Percentiles rank a stretch among this genome's conserved stretches.
phyloP scores from a whole-genome alignment of 2,329 filamentous ascomycete species.

The Fusarium lateritium region DNA sequence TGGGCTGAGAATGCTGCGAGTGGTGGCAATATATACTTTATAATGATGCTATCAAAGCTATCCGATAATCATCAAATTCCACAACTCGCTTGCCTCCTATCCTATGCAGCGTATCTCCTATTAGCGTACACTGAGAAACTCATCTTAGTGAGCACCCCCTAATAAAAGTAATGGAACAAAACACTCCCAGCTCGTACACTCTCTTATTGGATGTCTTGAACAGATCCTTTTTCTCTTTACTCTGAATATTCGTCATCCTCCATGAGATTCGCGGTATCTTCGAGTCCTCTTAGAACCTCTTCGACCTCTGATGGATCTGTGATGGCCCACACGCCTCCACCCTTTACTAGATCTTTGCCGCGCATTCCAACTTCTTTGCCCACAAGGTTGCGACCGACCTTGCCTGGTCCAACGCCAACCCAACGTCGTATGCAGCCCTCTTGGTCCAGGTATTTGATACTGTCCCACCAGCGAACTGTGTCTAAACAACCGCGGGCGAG shows the following conservation, averaged over 20 bases:
- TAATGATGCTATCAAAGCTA: slow-evolving; percentile 18
- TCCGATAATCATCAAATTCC: slow-evolving; percentile 14
- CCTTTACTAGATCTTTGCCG: slow-evolving; percentile 82
- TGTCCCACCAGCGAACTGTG: slow-evolving; percentile 95
- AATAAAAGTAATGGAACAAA: slow-evolving; percentile 10
- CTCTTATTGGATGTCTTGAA: slow-evolving; percentile 1
- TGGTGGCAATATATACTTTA: background rate
- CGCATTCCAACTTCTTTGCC: slow-evolving; percentile 95
- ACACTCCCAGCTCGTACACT: slow-evolving; percentile 17
- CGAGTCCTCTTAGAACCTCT: slow-evolving; percentile 74
- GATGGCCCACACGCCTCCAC: slow-evolving; percentile 93
- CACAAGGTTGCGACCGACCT: slow-evolving; percentile 92
- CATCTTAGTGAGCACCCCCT: slow-evolving; percentile 12
- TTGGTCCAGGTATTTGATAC: slow-evolving; percentile 89
- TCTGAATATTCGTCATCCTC: slow-evolving; percentile 63
- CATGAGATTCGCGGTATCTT: slow-evolving; percentile 71
- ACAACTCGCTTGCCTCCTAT: slow-evolving; percentile 16
- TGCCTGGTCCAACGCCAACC: slow-evolving; percentile 93
- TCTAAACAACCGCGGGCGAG: slow-evolving; percentile 88
- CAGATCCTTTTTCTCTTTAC: slow-evolving; percentile 23
- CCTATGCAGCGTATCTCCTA: slow-evolving; percentile 17
- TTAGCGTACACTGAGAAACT: slow-evolving; percentile 22
- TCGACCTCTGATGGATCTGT: slow-evolving; percentile 84
- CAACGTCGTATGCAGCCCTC: slow-evolving; percentile 85
- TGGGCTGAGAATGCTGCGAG: background rate